Evolutionary conservation across 2,329 filamentous ascomycete species (phyloP).

Genomic region (Botryosphaeria agaves): DNA sequence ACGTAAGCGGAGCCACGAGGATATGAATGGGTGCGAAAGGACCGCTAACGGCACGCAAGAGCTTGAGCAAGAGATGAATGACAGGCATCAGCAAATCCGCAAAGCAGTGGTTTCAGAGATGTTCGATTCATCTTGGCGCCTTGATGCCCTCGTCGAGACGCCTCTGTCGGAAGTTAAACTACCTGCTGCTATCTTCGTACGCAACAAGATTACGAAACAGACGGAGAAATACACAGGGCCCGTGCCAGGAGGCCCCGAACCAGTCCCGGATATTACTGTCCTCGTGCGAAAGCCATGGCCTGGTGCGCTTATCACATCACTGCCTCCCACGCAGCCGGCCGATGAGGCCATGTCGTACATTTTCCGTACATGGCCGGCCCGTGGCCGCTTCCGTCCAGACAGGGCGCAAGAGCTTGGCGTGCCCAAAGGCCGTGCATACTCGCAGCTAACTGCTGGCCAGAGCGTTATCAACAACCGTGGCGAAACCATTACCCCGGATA

Average conservation of each 20-base stretch:
- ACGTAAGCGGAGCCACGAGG: constrained; percentile 17
- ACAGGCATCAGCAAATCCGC: constrained; percentile 32
- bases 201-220: constrained; percentile 41
- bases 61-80: constrained; percentile 19
- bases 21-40: constrained; percentile 15
- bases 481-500: constrained; percentile 58
- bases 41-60: constrained; percentile 26
- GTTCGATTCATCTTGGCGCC: constrained; percentile 61
- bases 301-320: constrained; percentile 39
- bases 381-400: constrained; percentile 62
- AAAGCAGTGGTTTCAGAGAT: constrained; percentile 52
- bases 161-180: constrained; percentile 48
- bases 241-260: constrained; percentile 34
- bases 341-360: constrained; percentile 70
- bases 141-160: constrained; percentile 51
- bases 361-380: constrained; percentile 53
- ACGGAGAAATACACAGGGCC: constrained; percentile 57
- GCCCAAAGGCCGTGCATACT: constrained; percentile 38
- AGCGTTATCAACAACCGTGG: constrained; percentile 48
- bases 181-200: constrained; percentile 53
- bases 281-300: constrained; percentile 67
- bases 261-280: constrained; percentile 46
- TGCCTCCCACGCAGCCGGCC: constrained; percentile 53
- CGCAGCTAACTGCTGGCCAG: constrained; percentile 42
- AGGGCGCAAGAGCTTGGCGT: constrained; percentile 51